These are phyloP conservation scores for Dothideomycetes sp. DNA, from an alignment of 2,329 filamentous ascomycete species.

Conservation along the genomic window DNA sequence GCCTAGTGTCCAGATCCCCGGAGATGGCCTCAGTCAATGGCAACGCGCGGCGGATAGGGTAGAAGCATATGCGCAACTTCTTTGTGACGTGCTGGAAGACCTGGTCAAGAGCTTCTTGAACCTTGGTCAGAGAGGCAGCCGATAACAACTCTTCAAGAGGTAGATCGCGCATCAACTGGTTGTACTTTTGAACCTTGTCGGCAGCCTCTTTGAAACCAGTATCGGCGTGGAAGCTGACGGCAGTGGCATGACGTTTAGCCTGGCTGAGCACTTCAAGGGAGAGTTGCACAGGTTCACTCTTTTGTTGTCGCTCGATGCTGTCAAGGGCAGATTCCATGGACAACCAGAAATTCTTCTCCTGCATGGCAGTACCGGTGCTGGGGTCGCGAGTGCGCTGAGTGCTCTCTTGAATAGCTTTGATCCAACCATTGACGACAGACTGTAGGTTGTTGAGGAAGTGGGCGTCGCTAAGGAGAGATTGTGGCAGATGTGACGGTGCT, in stretches of 20 bases:
- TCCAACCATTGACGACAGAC: slow-evolving; percentile 92
- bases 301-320: slow-evolving; percentile 79
- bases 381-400: slow-evolving; percentile 90
- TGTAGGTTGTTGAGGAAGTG: slow-evolving; percentile 90
- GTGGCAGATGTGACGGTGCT: slow-evolving; percentile 68
- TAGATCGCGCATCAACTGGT: slow-evolving; percentile 97
- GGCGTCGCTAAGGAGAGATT: slow-evolving; percentile 72
- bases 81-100: slow-evolving; percentile 96
- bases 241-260: slow-evolving; percentile 95
- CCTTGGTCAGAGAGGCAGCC: slow-evolving; percentile 77
- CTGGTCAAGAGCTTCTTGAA: slow-evolving; percentile 76
- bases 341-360: slow-evolving; percentile 98
- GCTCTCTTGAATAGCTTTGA: slow-evolving; percentile 94
- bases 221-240: slow-evolving; percentile 91
- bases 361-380: slow-evolving; percentile 68
- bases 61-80: slow-evolving; percentile 92
- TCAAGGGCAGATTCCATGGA: slow-evolving; percentile 93
- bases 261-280: slow-evolving; percentile 93
- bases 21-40: slow-evolving; percentile 97
- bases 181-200: slow-evolving; percentile 96
- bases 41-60: slow-evolving; percentile 82
- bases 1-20: slow-evolving; percentile 74
- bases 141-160: slow-evolving; percentile 90
- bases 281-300: slow-evolving; percentile 77
- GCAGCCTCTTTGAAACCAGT: slow-evolving; percentile 93